Percentiles rank a stretch among this genome's conserved stretches.
These are phyloP conservation scores for Tetradesmus obliquus DNA, from an alignment of 139 green algal species.

Conservation along the genomic window DNA sequence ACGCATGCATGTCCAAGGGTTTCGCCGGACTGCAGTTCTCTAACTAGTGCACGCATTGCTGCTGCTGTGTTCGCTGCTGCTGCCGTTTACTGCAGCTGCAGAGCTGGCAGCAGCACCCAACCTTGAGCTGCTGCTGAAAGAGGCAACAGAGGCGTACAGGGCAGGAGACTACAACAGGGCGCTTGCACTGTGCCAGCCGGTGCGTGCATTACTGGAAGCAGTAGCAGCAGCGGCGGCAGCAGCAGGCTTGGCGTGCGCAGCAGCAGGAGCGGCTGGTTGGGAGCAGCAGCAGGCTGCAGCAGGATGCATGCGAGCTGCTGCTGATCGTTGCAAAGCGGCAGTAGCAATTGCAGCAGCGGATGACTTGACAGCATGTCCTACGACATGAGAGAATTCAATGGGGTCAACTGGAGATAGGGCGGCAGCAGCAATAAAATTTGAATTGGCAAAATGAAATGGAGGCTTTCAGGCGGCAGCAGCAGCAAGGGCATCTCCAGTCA, in stretches of 20 bases:
- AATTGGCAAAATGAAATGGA: no score
- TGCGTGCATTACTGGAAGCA: slow-evolving; percentile 34
- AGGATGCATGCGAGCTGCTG: no score
- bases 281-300: no score
- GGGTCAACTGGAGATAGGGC: no score
- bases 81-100: not conserved
- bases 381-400: no score
- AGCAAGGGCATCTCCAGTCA: no score
- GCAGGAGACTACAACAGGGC: slow-evolving; percentile 60
- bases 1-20: no score
- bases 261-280: not conserved
- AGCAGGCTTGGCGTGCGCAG: not conserved
- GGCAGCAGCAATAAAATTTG: no score
- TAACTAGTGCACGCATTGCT: not conserved
- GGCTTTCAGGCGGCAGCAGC: no score
- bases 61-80: not conserved
- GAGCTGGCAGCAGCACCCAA: not conserved
- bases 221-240: not conserved
- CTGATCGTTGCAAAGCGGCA: not conserved
- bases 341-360: not conserved
- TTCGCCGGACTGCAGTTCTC: no score
- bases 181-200: slow-evolving; percentile 70
- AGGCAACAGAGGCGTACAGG: slow-evolving; percentile 69
- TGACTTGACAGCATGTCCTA: no score
- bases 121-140: slow-evolving; percentile 51